Evolutionary conservation across 352 stramenopile genomes (phyloP), one percentile per base, ranked within the genome.

Genomic region (Phytophthora nicotianae): DNA sequence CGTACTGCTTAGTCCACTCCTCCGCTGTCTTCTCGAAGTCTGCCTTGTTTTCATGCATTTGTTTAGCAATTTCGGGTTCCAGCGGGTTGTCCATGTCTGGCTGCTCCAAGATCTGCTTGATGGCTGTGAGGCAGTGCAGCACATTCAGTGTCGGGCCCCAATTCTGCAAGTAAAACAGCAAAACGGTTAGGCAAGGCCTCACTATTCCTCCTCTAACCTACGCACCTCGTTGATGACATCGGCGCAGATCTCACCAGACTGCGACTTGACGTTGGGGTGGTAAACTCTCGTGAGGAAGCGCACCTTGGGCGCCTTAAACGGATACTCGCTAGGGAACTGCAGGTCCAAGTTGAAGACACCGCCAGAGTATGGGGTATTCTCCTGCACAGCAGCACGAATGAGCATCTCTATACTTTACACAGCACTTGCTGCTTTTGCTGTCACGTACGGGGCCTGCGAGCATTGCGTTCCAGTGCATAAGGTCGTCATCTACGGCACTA

Each of bases 121-220:
- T 88, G 16, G 90, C 89, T 27, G 83, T 89, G 21, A 98, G 81
- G 58, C 93, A 97, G 71, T 93, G 89, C 57, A 95, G 72, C 41
- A 96, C 88, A 38, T 99, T 98, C 33, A 99, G 76, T 46, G 96
- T 99, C 37, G 97, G 97, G 10, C 90, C 93, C 97, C 97, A 99
- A 70, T 96, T 97, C 72, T 98, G 59, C 17, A 33, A 51, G 16
- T 24, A 43, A 37, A 33, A 51, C 17, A 27, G 46, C 26, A 51
- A 4, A 17, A n/a, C 3, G 32, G 8, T 38, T 16, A 41, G n/a
- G 6, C 0, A 55, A 32, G 13, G 19, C 13, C 23, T 26, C 33
- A 17, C 17, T 20, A 35, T 41, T 38, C 50, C 23, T 35, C 26
- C 29, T 10, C 19, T n/a, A 43, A 32, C 19, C 50, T 1, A 59